phyloP scores from a whole-genome alignment of 768 basidiomycete genomes.

The Amanita pseudoporphyria region DNA sequence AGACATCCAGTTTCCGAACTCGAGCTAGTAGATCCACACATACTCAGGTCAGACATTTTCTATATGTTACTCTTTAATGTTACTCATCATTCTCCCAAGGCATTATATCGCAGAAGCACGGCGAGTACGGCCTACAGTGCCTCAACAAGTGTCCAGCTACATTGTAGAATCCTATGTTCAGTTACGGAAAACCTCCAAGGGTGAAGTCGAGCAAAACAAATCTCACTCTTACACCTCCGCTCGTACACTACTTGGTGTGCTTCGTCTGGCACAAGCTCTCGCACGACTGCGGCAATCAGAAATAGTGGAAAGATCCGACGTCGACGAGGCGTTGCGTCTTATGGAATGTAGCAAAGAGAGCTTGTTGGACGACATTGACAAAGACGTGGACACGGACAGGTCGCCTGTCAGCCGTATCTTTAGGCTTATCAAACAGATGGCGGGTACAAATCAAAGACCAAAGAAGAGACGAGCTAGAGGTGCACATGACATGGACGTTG shows the following conservation, averaged over 20 bases:
- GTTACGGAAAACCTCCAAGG: slow-evolving; percentile 86
- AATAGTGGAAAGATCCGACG: slow-evolving; percentile 74
- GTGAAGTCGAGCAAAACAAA: slow-evolving; percentile 82
- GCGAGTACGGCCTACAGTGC: slow-evolving; percentile 82
- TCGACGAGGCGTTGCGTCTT: slow-evolving; percentile 92
- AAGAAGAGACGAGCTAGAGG: slow-evolving; percentile 42
- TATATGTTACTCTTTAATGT: neutral
- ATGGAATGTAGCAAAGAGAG: slow-evolving; percentile 97
- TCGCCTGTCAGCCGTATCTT: slow-evolving; percentile 81
- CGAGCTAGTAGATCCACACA: slow-evolving; percentile 75
- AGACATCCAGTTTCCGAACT: slow-evolving; percentile 77
- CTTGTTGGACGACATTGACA: slow-evolving; percentile 70
- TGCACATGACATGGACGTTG: slow-evolving; percentile 60
- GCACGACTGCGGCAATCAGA: slow-evolving; percentile 85
- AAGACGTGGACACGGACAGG: slow-evolving; percentile 61
- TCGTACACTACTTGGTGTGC: slow-evolving; percentile 87
- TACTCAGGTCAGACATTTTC: slow-evolving; percentile 64
- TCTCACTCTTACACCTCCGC: slow-evolving; percentile 93
- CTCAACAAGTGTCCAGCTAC: slow-evolving; percentile 80
- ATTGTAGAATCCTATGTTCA: slow-evolving; percentile 95
- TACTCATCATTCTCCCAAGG: slow-evolving; percentile 27
- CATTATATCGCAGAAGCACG: slow-evolving; percentile 95
- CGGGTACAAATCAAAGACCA: slow-evolving; percentile 27
- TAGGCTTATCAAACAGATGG: slow-evolving; percentile 86
- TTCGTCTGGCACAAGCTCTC: slow-evolving; percentile 91